Percentiles rank a stretch among this genome's conserved stretches.
phyloP scores from a whole-genome alignment of 164 flowering plant species.

The Chimonanthus praecox region DNA sequence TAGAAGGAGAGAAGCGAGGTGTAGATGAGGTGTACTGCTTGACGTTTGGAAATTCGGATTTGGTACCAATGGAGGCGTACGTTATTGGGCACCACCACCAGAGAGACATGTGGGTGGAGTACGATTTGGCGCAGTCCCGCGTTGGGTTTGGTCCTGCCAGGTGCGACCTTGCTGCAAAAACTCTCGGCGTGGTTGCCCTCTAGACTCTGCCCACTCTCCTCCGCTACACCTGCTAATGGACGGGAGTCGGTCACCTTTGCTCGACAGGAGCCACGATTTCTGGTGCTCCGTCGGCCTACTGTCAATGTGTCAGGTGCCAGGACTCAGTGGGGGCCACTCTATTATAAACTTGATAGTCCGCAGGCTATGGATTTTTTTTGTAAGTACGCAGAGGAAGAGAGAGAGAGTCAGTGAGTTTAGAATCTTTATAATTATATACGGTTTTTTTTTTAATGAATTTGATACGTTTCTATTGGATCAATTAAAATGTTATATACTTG shows the following conservation, averaged over 20 bases:
- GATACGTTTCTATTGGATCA: too few relatives aligned
- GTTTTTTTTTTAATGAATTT: too few relatives aligned
- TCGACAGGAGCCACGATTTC: neutral
- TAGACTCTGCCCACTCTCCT: neutral
- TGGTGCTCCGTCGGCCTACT: neutral
- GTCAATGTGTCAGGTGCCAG: neutral
- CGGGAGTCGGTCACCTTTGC: too few relatives aligned
- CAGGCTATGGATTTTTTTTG: too few relatives aligned
- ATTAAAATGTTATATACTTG: too few relatives aligned
- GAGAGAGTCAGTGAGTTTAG: too few relatives aligned
- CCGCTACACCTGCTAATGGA: too few relatives aligned
- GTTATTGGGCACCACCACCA: conserved; percentile 88
- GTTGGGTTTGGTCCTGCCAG: conserved; percentile 62
- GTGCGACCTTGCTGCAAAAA: conserved; percentile 51
- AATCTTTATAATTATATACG: too few relatives aligned
- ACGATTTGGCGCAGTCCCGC: conserved; percentile 57
- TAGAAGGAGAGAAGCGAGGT: conserved; percentile 37
- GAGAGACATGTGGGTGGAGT: conserved; percentile 86
- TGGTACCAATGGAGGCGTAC: conserved; percentile 62
- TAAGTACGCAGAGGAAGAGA: too few relatives aligned
- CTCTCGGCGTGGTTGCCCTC: neutral
- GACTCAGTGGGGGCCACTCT: neutral
- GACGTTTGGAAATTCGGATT: conserved; percentile 84
- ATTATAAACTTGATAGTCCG: neutral
- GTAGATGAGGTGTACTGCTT: conserved; percentile 55